phyloP scores from a whole-genome alignment of 192 early-diverging fungal genomes.

The Mortierella hygrophila region DNA sequence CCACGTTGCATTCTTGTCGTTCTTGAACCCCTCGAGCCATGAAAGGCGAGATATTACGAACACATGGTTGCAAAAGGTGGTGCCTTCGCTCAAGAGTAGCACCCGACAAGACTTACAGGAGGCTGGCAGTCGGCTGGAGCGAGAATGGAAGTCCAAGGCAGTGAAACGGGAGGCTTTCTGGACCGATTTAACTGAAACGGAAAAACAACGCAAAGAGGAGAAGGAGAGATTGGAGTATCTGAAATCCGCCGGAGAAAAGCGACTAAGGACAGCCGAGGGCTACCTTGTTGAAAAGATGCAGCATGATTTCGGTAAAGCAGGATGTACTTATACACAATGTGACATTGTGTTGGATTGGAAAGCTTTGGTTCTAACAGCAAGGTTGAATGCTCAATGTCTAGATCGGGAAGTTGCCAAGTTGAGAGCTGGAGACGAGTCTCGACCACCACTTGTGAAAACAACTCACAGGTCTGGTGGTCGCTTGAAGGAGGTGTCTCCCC shows the following conservation, averaged over 20 bases:
- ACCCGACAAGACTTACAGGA: constrained; percentile 6
- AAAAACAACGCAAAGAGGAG: not conserved
- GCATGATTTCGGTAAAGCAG: constrained; percentile 14
- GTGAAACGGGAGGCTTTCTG: constrained; percentile 6
- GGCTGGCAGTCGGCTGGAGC: constrained; percentile 8
- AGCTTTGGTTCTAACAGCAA: too few relatives aligned
- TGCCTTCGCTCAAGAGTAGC: constrained; percentile 7
- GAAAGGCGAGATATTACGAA: not conserved
- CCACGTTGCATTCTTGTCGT: constrained; percentile 2
- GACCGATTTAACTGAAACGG: constrained; percentile 1
- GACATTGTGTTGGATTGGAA: too few relatives aligned
- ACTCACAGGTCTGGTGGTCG: too few relatives aligned
- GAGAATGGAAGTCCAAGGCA: not conserved
- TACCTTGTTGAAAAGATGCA: constrained; percentile 10
- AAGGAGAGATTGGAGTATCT: constrained; percentile 6
- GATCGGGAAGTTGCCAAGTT: too few relatives aligned
- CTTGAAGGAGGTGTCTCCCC: too few relatives aligned
- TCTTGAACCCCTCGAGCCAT: constrained; percentile 7
- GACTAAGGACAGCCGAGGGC: constrained; percentile 6
- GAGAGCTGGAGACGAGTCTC: too few relatives aligned
- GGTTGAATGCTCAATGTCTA: too few relatives aligned
- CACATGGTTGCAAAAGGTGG: constrained; percentile 1
- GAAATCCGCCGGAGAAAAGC: constrained; percentile 7
- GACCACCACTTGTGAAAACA: too few relatives aligned
- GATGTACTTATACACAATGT: not conserved